These are phyloP conservation scores for Talaromyces trachyspermus DNA, from an alignment of 495 filamentous ascomycete genomes.

Conservation along the genomic window DNA sequence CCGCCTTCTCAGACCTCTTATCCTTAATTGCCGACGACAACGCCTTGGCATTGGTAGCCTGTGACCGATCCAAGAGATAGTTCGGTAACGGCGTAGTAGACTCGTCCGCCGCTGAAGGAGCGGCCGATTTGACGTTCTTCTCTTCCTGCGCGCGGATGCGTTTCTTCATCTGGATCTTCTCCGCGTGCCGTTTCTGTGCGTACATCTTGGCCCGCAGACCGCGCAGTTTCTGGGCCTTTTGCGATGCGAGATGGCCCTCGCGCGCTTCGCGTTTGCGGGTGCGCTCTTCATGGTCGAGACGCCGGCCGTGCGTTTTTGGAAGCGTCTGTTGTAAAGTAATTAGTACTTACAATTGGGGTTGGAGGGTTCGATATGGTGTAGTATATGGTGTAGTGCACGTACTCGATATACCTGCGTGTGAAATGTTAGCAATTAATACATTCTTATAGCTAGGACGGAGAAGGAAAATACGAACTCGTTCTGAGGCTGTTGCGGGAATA, in stretches of 20 bases:
- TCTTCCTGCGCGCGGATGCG: slow-evolving; percentile 89
- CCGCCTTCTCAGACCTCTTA: slow-evolving; percentile 83
- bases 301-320: slow-evolving; percentile 8
- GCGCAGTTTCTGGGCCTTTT: slow-evolving; percentile 84
- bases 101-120: slow-evolving; percentile 60
- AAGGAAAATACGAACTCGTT: slow-evolving; percentile 54
- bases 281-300: slow-evolving; percentile 86
- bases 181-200: slow-evolving; percentile 84
- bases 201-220: slow-evolving; percentile 91
- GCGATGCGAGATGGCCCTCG: slow-evolving; percentile 74
- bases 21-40: slow-evolving; percentile 81
- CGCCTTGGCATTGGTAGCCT: slow-evolving; percentile 83
- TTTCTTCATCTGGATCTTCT: slow-evolving; percentile 99
- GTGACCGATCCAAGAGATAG: slow-evolving; percentile 84
- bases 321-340: slow-evolving; percentile 4
- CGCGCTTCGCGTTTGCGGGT: slow-evolving; percentile 79
- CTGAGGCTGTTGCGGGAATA: slow-evolving; percentile 55
- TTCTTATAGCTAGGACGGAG: slow-evolving; percentile 6
- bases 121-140: slow-evolving; percentile 87
- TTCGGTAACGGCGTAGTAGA: slow-evolving; percentile 65
- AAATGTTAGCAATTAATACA: neutral
- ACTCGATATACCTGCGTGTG: slow-evolving; percentile 65
- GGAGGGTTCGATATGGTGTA: no score
- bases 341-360: neutral
- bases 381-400: neutral